These are phyloP conservation scores for Alternaria longipes DNA, from an alignment of 2,329 filamentous ascomycete genomes.

Conservation along the genomic window DNA sequence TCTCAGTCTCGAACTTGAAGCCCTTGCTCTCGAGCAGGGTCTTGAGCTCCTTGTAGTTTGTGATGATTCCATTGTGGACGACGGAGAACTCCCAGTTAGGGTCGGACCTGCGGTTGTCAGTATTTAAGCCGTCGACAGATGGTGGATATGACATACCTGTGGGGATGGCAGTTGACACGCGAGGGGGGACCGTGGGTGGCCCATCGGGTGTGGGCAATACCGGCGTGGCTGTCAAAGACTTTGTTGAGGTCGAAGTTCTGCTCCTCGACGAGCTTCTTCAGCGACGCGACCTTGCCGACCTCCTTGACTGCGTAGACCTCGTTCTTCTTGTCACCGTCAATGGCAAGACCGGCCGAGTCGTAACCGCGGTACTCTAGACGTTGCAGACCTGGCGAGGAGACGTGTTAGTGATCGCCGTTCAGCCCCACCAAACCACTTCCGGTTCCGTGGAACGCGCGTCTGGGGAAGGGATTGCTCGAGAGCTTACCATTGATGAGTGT, in stretches of 20 bases:
- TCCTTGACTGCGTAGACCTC: conserved; percentile 98
- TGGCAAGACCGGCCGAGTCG: conserved; percentile 93
- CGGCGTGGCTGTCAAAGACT: conserved; percentile 96
- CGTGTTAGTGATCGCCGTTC: conserved; percentile 33
- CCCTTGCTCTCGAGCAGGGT: conserved; percentile 91
- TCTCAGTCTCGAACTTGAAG: conserved; percentile 99
- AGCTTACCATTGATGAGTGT: conserved; percentile 91
- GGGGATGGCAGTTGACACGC: conserved; percentile 95
- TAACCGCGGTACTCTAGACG: conserved; percentile 99
- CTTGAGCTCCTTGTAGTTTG: conserved; percentile 99
- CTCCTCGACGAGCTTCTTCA: conserved; percentile 90
- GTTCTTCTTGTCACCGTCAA: conserved; percentile 99
- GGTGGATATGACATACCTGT: conserved; percentile 72
- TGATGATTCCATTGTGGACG: conserved; percentile 99
- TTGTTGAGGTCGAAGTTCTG: conserved; percentile 85
- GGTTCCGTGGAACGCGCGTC: conserved; percentile 13
- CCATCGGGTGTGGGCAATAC: conserved; percentile 99
- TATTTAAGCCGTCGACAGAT: conserved; percentile 3
- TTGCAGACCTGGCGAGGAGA: conserved; percentile 73
- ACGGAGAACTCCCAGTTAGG: conserved; percentile 94
- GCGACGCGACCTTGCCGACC: conserved; percentile 97
- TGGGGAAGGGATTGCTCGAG: background rate
- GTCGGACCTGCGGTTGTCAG: conserved; percentile 74
- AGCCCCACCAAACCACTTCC: conserved; percentile 14
- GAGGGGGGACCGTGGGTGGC: conserved; percentile 96